Conservation (phyloP, 345 rosid genomes). For the Bruguiera gymnorhiza region DNA sequence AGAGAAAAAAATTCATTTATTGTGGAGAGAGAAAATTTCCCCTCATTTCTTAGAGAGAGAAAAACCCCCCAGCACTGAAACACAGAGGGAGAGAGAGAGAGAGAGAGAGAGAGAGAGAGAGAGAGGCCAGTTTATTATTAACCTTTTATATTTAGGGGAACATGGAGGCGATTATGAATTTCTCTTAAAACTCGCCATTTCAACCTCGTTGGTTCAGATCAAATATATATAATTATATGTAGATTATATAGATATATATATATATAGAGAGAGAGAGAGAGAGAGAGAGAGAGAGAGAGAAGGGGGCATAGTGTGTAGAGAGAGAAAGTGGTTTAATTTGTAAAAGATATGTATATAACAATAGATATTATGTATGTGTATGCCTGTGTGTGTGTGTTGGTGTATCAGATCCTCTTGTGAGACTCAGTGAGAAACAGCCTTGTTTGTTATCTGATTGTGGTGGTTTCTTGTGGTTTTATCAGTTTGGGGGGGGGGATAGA, state of each 20-base stretch:
- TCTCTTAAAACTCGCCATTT: slow-evolving; percentile 2
- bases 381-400: slow-evolving; percentile 11
- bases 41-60: slow-evolving; percentile 17
- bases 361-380: neutral
- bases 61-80: slow-evolving; percentile 2
- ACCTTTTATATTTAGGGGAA: neutral
- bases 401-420: slow-evolving; percentile 14
- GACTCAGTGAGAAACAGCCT: slow-evolving; percentile 19
- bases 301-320: neutral
- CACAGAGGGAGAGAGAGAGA: slow-evolving; percentile 1
- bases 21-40: neutral
- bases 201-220: slow-evolving; percentile 24
- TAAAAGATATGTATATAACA: neutral
- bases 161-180: slow-evolving; percentile 3
- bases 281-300: neutral
- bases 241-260: no score
- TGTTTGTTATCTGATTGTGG: slow-evolving; percentile 19
- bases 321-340: neutral
- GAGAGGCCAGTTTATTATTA: slow-evolving; percentile 6
- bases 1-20: no score
- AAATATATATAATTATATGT: neutral
- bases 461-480: neutral
- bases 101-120: neutral
- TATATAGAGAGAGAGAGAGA: neutral
- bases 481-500: slow-evolving; percentile 3